Evolutionary conservation across 2,329 filamentous ascomycete genomes (phyloP), one percentile per base, ranked within the genome.

Genomic region (Calonectria montana): DNA sequence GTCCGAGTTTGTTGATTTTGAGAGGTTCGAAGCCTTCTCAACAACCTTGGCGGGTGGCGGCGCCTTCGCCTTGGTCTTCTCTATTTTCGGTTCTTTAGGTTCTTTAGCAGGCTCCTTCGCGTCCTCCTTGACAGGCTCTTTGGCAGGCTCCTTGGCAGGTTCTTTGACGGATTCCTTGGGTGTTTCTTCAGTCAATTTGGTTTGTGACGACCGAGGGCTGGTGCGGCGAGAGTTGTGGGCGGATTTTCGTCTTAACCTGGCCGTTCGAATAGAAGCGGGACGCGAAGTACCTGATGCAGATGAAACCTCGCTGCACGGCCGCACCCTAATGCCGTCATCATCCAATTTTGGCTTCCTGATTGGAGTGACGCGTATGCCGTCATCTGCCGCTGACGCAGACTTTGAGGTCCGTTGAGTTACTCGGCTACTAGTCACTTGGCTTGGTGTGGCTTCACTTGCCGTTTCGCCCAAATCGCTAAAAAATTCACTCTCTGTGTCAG

Each of bases 351-450:
- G 83, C 39, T 76, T 79, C 41, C 80, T 75, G 23, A 84, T 76
- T 2, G 88, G 85, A 12, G 76, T 84, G 23, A 89, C 83, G 23
- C 87, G 83, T 45, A 87, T 87, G 2, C 86, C 86, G 69, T 87
- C 84, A 68, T 86, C 81, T 12, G 71, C 75, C n/a, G 72, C 74
- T 76, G 80, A 53, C n/a, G 72, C 72, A 41, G 76, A 75, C 69
- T 77, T 80, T 45, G 78, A 71, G 15, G 78, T 71, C 64, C 76
- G 76, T 15, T 71, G 75, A 18, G 77, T 75, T 18, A 75, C 45
- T 31, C 76, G 71, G 25, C 73, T 79, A 37, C 73, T 76, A n/a
- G 70, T 75, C 39, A 74, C 67, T 37, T 80, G 65, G 71, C 74
- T 80, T 23, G 77, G 75, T 6, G 82, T 83, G 67, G 76, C 76